These are phyloP conservation scores for Schizophyllum commune DNA, from an alignment of 1,284 basidiomycete genomes.

Conservation along the genomic window DNA sequence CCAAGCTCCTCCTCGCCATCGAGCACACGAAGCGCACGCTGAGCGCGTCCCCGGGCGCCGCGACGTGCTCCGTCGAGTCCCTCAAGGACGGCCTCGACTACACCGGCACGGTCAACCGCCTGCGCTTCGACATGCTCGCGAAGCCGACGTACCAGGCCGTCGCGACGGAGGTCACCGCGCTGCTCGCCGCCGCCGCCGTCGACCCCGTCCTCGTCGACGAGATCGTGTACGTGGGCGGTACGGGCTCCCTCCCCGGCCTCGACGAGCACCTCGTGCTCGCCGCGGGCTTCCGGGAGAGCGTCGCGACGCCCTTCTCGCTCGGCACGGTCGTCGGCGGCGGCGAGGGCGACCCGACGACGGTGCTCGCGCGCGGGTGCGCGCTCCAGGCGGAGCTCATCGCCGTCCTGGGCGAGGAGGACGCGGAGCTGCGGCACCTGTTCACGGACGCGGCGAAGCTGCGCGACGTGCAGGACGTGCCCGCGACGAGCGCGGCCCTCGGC, in stretches of 20 bases:
- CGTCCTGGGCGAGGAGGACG: conserved; percentile 38
- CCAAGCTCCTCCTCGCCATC: conserved; percentile 88
- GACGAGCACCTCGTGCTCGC: conserved; percentile 57
- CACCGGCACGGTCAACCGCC: conserved; percentile 86
- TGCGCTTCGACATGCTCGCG: conserved; percentile 89
- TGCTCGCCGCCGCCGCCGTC: conserved; percentile 55
- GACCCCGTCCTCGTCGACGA: conserved; percentile 85
- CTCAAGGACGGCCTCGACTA: conserved; percentile 94
- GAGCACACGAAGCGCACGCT: conserved; percentile 95
- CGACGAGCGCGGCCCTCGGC: conserved; percentile 69
- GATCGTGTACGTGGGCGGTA: conserved; percentile 87
- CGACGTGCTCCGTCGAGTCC: conserved; percentile 88
- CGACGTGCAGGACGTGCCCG: conserved; percentile 34
- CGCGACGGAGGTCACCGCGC: conserved; percentile 50
- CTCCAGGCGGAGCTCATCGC: conserved; percentile 74
- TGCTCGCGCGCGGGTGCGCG: conserved; percentile 85
- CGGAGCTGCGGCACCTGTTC: conserved; percentile 47
- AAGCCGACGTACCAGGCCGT: conserved; percentile 70
- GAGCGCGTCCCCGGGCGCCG: conserved; percentile 80
- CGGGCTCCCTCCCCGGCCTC: conserved; percentile 80
- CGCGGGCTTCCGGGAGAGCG: conserved; percentile 63
- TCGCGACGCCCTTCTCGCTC: conserved; percentile 55
- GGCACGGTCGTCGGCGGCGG: conserved; percentile 66
- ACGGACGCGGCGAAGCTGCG: conserved; percentile 31
- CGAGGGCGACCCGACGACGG: conserved; percentile 78